Evolutionary conservation across 306 rosid species (phyloP).

Genomic region (Cucumis cinereus): DNA sequence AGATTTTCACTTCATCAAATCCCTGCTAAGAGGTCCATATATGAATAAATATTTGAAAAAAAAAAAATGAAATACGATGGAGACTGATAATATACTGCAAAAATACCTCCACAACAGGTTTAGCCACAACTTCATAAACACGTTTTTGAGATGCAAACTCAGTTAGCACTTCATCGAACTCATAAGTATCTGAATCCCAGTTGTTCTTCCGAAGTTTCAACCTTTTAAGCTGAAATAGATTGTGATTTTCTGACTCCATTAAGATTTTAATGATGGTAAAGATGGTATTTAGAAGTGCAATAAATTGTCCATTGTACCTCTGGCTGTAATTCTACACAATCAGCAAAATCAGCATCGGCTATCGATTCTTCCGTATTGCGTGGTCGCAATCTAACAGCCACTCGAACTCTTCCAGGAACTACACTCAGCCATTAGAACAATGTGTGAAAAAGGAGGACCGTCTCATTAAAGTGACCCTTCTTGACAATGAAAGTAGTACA

Average conservation of each 20-base stretch:
- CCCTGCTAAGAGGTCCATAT: background rate
- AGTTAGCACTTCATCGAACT: conserved; percentile 94
- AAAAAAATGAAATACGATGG: background rate
- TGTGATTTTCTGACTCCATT: background rate
- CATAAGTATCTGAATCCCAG: conserved; percentile 96
- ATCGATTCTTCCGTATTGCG: conserved; percentile 61
- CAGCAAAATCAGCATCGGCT: conserved; percentile 92
- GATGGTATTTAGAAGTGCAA: background rate
- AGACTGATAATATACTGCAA: background rate
- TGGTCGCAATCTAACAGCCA: conserved; percentile 86
- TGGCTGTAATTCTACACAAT: conserved; percentile 88
- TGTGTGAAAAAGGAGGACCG: background rate
- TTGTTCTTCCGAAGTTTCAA: conserved; percentile 90
- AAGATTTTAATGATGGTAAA: background rate
- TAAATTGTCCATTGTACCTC: conserved; percentile 47
- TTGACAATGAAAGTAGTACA: background rate
- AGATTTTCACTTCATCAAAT: background rate
- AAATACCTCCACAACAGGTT: conserved; percentile 97
- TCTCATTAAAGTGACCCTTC: background rate
- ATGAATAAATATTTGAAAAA: background rate
- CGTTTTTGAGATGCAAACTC: conserved; percentile 97
- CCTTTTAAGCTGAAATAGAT: conserved; percentile 74
- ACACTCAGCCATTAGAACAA: conserved; percentile 10
- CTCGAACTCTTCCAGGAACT: conserved; percentile 99
- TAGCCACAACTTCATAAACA: conserved; percentile 93